Evolutionary conservation across 768 basidiomycete species (phyloP), one percentile per base, ranked within the genome.

Genomic region (Naganishia onofrii): DNA sequence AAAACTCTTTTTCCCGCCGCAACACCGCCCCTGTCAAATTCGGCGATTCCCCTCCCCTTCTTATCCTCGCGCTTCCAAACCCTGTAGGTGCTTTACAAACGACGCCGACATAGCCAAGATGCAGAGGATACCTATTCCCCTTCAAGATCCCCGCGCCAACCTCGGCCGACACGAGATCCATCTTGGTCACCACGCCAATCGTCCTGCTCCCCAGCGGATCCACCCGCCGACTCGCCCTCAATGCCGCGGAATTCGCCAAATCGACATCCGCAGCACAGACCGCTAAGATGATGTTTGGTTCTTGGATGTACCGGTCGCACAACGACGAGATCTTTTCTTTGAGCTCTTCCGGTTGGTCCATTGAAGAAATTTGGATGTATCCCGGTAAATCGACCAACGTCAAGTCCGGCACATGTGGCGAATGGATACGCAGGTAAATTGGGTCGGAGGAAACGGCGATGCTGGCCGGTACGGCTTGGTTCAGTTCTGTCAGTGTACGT

Each of bases 281-380:
- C 5, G 96, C 95, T n/a, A 99, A 87, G 75, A 98, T 90, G 81
- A 99, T 93, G 81, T 99, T 99, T n/a, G 96, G 95, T 79, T 97
- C 93, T n/a, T 91, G 88, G 76, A 99, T 99, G 80, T 99, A 99
- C 78, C 89, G 91, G 68, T 97, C 96, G 81, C 96, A 98, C 0
- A 99, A 84, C 10, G 79, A 76, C 0, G 90, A 84, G 71, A 99
- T 95, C 81, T 97, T 95, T 77, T 95, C 92, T 79, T 92, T 96
- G 71, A 99, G 86, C 23, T 85, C 84, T 73, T 97, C 94, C 0
- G 96, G 96, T 78, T 99, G 96, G 83, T 99, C 95, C 83, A 97
- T 83, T 54, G 91, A 93, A 5, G 91, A 84, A 52, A 98, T 90
- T 78, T 99, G 95, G 69, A 99, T 88, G 80, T 99, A 99, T 1